Base-by-base conservation (phyloP, 116 monocot genomes). In the Zostera marina region DNA sequence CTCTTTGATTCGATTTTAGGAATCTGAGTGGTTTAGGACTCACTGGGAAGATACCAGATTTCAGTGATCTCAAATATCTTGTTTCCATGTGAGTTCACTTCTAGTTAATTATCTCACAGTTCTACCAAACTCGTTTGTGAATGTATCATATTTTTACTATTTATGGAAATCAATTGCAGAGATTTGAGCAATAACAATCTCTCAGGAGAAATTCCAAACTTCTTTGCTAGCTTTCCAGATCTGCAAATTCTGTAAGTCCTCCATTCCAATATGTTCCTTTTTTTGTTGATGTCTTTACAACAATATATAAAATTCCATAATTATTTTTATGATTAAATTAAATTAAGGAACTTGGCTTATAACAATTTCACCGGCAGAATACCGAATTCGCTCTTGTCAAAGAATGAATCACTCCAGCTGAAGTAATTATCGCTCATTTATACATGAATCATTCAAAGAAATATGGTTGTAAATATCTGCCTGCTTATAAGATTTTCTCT, bases 131-230 rank as follows among this genome's bases (percentile, higher is more conserved):
- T 1, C 5, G 9, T 11, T 0, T 41, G 23, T 41, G 4, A 26
- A 26, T 26, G 17, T 8, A 48, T 16, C 48, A 16, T 1, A 13
- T 49, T 7, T 2, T 47, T 47, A 5, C 6, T 14, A 8, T 16
- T 49, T 47, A 7, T n/a, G 2, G n/a, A 0, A 15, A 16, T 49
- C 48, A 11, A 26, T 25, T 38, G 49, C 39, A 71, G 71, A 59
- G 71, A 71, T 45, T 24, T 71, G 48, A 48, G 49, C 11, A 60
- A 65, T 44, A 71, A 65, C 58, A 60, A 26, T 19, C 15, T 71
- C 14, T 49, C 13, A 39, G 71, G 71, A 40, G 49, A 49, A 17
- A 19, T 49, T 9, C 49, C 49, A 10, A 17, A 49, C 8, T 49
- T 49, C 19, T 20, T 71, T 0, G 64, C 14, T 11, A n/a, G 43